Conservation (phyloP, 768 basidiomycete genomes). For the Lanmaoa rubissima region DNA sequence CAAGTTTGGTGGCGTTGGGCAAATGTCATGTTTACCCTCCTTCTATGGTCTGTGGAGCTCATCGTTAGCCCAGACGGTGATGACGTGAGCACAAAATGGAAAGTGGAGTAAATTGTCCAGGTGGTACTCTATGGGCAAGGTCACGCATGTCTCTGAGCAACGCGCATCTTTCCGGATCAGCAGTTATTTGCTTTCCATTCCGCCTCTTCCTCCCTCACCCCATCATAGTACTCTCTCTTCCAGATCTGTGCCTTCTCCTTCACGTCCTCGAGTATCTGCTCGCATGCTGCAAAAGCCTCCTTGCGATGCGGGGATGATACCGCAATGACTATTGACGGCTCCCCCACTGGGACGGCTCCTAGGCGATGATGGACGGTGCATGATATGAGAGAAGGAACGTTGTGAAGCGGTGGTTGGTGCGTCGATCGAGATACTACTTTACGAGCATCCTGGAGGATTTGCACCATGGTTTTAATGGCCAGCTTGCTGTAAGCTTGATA, state of each 20-base stretch:
- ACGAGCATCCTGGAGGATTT: slow-evolving; percentile 52
- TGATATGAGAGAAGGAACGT: slow-evolving; percentile 43
- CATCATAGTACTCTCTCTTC: slow-evolving; percentile 89
- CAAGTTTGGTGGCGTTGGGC: slow-evolving; percentile 95
- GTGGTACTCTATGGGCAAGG: slow-evolving; percentile 8
- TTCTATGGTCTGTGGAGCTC: slow-evolving; percentile 81
- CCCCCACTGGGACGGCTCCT: slow-evolving; percentile 73
- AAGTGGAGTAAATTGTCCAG: slow-evolving; percentile 50
- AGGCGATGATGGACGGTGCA: slow-evolving; percentile 74
- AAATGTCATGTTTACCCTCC: slow-evolving; percentile 83
- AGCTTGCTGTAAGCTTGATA: slow-evolving; percentile 83
- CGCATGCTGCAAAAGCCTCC: slow-evolving; percentile 77
- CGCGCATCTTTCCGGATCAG: slow-evolving; percentile 15
- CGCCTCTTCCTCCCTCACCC: slow-evolving; percentile 56
- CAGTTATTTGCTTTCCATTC: slow-evolving; percentile 66
- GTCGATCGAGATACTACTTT: slow-evolving; percentile 42
- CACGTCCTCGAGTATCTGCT: slow-evolving; percentile 81
- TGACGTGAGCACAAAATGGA: slow-evolving; percentile 67
- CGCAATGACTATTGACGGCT: slow-evolving; percentile 81
- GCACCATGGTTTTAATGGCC: slow-evolving; percentile 72
- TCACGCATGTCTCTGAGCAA: slow-evolving; percentile 3
- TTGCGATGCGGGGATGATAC: slow-evolving; percentile 83
- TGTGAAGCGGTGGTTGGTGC: slow-evolving; percentile 32
- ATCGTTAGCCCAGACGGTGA: slow-evolving; percentile 78
- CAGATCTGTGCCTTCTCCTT: slow-evolving; percentile 85